Evolutionary conservation across 2,329 filamentous ascomycete genomes (phyloP).

Genomic region (Penicillium brasilianum): DNA sequence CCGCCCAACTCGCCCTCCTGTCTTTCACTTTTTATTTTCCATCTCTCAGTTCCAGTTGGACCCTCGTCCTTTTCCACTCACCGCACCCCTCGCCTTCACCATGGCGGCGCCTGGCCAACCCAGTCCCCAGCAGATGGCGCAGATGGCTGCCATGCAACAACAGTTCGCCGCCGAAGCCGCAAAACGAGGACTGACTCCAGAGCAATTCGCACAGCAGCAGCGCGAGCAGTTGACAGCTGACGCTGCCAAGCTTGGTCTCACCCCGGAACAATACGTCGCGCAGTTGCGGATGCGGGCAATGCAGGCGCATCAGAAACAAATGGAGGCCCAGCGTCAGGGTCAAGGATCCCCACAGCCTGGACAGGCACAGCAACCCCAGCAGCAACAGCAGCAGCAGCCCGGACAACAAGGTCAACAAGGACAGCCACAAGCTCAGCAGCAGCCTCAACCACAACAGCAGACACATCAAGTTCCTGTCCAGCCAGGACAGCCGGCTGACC

Average conservation of each 20-base stretch:
- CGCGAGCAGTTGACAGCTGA: slow-evolving; percentile 53
- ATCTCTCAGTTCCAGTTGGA: neutral
- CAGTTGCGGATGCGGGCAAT: slow-evolving; percentile 55
- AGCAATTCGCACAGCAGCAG: slow-evolving; percentile 74
- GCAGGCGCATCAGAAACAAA: slow-evolving; percentile 48
- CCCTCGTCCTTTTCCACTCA: neutral
- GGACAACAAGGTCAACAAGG: slow-evolving; percentile 30
- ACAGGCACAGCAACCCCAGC: slow-evolving; percentile 47
- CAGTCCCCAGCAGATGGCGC: slow-evolving; percentile 82
- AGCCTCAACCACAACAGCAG: slow-evolving; percentile 41
- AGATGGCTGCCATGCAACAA: slow-evolving; percentile 82
- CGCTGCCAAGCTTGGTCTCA: slow-evolving; percentile 57
- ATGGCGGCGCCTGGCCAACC: slow-evolving; percentile 57
- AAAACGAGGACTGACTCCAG: slow-evolving; percentile 82
- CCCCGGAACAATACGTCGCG: slow-evolving; percentile 56
- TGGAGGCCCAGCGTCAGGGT: slow-evolving; percentile 42
- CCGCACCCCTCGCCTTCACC: slow-evolving; percentile 12
- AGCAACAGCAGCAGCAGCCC: slow-evolving; percentile 25
- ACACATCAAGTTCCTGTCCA: slow-evolving; percentile 55
- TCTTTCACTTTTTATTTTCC: slow-evolving; percentile 4
- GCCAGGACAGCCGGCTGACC: slow-evolving; percentile 71
- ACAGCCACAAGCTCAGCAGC: slow-evolving; percentile 37
- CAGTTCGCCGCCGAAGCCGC: slow-evolving; percentile 82
- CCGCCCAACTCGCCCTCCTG: slow-evolving; percentile 7
- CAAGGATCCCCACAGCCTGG: slow-evolving; percentile 46